Base-by-base conservation (phyloP, 176 grass and related monocot species). In the Cocos nucifera region DNA sequence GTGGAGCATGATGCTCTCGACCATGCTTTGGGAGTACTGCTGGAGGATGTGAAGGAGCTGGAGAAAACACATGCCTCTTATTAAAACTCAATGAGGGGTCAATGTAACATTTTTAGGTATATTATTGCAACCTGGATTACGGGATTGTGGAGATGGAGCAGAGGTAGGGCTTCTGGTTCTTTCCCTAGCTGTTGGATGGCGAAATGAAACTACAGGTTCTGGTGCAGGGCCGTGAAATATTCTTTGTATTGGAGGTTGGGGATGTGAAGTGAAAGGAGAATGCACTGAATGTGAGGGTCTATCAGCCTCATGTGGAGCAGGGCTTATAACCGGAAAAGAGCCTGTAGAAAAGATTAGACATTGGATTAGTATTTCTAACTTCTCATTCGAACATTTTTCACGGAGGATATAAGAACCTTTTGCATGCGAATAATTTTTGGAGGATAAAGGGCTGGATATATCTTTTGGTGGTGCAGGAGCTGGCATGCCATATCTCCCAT, bases 271-370 rank as follows among this genome's bases (percentile, higher is more conserved):
- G 62, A 49, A 72, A 90, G 76, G 77, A 51, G 61, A 62, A 62
- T 68, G 80, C 22, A 58, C 24, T 70, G 67, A 63, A 73, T 63
- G 56, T 73, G 76, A 62, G 61, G 76, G 65, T 63, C 78, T 73
- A 49, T 77, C 56, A 57, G 59, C 62, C 75, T 75, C 71, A 75
- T 74, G 79, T 9, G 67, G 70, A 74, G 79, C 52, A 80, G 81
- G 84, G 75, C 74, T 89, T 82, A 74, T 75, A 21, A 69, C 64
- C 70, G 85, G 85, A 69, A 63, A 83, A 58, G 76, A 79, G 27
- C 64, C 87, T 88, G 81, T 20, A 68, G 28, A 19, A 76, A 83
- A 70, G 50, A 67, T 66, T 4, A 61, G 51, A 19, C 15, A 19
- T 22, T 54, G 17, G 39, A 66, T 15, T 56, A 54, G 16, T 63